Conservation (phyloP, 1,139 yeast species). For the Yamadazyma atmosphaerica region DNA sequence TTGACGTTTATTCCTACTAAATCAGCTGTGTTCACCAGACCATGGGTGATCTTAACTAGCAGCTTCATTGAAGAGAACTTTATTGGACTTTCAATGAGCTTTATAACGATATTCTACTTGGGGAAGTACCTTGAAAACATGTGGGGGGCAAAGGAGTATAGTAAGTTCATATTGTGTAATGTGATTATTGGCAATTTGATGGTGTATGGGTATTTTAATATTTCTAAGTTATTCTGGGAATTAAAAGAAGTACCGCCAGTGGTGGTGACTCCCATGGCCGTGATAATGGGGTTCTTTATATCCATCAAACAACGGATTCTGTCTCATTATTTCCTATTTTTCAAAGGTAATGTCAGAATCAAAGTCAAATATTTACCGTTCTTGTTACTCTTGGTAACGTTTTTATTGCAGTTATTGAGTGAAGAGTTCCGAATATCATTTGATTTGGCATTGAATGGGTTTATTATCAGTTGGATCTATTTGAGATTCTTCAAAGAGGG, state of each 20-base stretch:
- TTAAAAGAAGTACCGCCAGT: slow-evolving; percentile 41
- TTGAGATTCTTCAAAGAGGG: slow-evolving; percentile 42
- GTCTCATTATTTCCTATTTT: slow-evolving; percentile 41
- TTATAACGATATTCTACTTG: slow-evolving; percentile 31
- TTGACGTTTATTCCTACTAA: slow-evolving; percentile 40
- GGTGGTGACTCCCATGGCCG: slow-evolving; percentile 37
- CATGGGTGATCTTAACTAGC: slow-evolving; percentile 41
- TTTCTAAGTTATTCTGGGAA: slow-evolving; percentile 24
- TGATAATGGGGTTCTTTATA: slow-evolving; percentile 41
- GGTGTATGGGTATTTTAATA: slow-evolving; percentile 33
- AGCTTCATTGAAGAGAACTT: slow-evolving; percentile 37
- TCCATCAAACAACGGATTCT: slow-evolving; percentile 48
- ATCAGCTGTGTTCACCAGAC: slow-evolving; percentile 36
- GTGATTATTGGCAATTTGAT: slow-evolving; percentile 33
- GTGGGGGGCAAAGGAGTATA: slow-evolving; percentile 38
- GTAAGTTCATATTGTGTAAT: slow-evolving; percentile 27
- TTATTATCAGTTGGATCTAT: slow-evolving; percentile 41
- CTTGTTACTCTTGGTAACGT: slow-evolving; percentile 20
- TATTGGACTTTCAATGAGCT: slow-evolving; percentile 27
- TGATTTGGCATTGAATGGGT: slow-evolving; percentile 28
- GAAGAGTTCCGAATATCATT: slow-evolving; percentile 32
- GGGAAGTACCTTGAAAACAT: slow-evolving; percentile 39
- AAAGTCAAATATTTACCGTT: slow-evolving; percentile 43
- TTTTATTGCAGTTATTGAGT: slow-evolving; percentile 23
- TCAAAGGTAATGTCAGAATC: slow-evolving; percentile 39